Evolutionary conservation across 2,329 filamentous ascomycete genomes (phyloP), one percentile per base, ranked within the genome.

Genomic region (Byssothecium circinans): DNA sequence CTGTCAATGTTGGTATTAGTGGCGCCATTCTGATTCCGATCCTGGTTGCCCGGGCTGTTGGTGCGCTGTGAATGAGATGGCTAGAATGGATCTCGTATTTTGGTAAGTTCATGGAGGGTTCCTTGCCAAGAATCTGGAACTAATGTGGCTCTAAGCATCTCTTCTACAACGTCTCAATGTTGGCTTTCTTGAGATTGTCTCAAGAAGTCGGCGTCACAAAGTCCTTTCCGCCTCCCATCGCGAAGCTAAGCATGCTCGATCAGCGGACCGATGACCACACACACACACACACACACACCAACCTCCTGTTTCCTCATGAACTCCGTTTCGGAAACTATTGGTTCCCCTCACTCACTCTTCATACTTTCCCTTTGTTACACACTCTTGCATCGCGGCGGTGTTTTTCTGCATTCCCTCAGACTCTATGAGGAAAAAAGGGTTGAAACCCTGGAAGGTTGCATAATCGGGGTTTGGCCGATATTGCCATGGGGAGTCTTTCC

Each of bases 21-120:
- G 44, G 45, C 15, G 57, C 49, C 10, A 64, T 66, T 18, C 22
- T 66, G 15, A 51, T 68, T 8, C 61, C 66, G 3, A 55, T 69
- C 27, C 30, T 65, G 5, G 38, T 50, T 17, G 43, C 48, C 11
- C 40, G 39, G 27, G 41, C 44, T 35, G 25, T 32, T 44, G 49
- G 44, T 19, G 35, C 36, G 2, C 36, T 51, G 41, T 51, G 25
- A 45, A 41, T 33, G 11, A 23, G 20, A 22, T 5, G 10, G 5
- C 22, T 11, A 18, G 33, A 18, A 39, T 43, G 19, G 38, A 33
- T 42, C 11, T 12, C 4, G 12, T 18, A 11, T 8, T 18, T 29
- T 8, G n/a, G 8, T 17, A 39, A 25, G 23, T 8, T 14, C 36
- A 25, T 18, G 34, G 6, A 17, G 10, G 19, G 34, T 14, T 8